Conservation (phyloP, 805 yeast species). For the Priceomyces fermenticarens region DNA sequence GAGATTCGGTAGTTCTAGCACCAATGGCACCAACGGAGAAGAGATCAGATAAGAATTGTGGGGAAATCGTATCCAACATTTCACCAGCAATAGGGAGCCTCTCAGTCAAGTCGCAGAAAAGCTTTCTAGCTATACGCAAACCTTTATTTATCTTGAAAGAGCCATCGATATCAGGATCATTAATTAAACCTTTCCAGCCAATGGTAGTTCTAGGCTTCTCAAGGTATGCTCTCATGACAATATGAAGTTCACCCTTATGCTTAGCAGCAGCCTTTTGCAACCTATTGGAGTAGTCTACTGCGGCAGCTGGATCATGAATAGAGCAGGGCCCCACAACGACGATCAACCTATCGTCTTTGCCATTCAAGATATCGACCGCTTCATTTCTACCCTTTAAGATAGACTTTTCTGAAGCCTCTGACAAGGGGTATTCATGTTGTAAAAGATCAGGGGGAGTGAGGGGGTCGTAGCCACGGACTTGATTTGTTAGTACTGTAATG, state of each 20-base stretch:
- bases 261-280: conserved; percentile 58
- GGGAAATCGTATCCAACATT: conserved; percentile 97
- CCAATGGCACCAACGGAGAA: conserved; percentile 98
- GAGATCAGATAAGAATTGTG: conserved; percentile 89
- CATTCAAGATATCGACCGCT: conserved; percentile 69
- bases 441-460: conserved; percentile 91
- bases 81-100: conserved; percentile 92
- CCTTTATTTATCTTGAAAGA: conserved; percentile 95
- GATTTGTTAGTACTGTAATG: conserved; percentile 12
- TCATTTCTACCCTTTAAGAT: conserved; percentile 76
- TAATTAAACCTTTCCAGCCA: conserved; percentile 98
- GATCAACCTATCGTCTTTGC: conserved; percentile 81
- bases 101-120: conserved; percentile 80
- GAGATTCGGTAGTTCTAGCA: conserved; percentile 98
- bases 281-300: conserved; percentile 78
- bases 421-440: conserved; percentile 79
- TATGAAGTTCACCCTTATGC: conserved; percentile 70
- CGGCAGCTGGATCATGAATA: conserved; percentile 90
- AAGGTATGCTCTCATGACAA: conserved; percentile 95
- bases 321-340: conserved; percentile 97
- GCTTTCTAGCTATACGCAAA: conserved; percentile 78
- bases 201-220: conserved; percentile 99
- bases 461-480: conserved; percentile 83
- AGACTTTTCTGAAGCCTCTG: conserved; percentile 54
- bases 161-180: conserved; percentile 94